These are phyloP conservation scores for Botrytis fabae DNA, from an alignment of 2,329 filamentous ascomycete species.

Conservation along the genomic window DNA sequence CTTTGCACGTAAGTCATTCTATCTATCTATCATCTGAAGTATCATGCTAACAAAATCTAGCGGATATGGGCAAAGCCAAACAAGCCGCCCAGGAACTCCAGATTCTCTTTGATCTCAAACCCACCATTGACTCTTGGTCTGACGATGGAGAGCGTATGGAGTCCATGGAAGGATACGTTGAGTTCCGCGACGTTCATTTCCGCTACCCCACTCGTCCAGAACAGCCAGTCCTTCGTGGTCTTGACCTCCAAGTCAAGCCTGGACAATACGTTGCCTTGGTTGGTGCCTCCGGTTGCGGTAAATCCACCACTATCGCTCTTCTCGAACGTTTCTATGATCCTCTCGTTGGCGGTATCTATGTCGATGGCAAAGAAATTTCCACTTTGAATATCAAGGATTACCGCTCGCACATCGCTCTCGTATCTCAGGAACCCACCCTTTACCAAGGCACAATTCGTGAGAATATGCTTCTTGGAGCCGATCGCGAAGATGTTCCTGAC, in stretches of 20 bases:
- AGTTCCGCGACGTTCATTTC: conserved; percentile 93
- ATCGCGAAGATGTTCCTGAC: conserved; percentile 67
- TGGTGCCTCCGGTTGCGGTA: conserved; percentile 91
- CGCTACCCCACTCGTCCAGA: conserved; percentile 89
- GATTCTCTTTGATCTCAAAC: conserved; percentile 78
- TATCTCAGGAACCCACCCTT: conserved; percentile 90
- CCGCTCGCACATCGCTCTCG: conserved; percentile 78
- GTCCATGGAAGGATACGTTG: conserved; percentile 71
- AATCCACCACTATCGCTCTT: conserved; percentile 88
- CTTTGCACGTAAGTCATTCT: conserved; percentile 59
- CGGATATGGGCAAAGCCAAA: conserved; percentile 91
- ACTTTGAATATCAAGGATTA: conserved; percentile 83
- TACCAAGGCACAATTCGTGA: conserved; percentile 92
- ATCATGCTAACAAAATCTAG: conserved; percentile 30
- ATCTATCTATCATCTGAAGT: not conserved
- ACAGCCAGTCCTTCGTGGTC: conserved; percentile 84
- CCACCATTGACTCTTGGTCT: conserved; percentile 81
- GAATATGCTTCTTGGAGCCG: conserved; percentile 80
- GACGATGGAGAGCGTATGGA: conserved; percentile 63
- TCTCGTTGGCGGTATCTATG: conserved; percentile 72
- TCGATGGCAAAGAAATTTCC: conserved; percentile 82
- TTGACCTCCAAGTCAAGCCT: conserved; percentile 71
- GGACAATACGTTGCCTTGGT: conserved; percentile 88
- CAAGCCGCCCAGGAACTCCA: conserved; percentile 80
- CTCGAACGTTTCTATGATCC: conserved; percentile 95